Evolutionary conservation across 2,329 filamentous ascomycete species (phyloP), one percentile per base, ranked within the genome.

Genomic region (Bretziella fagacearum): DNA sequence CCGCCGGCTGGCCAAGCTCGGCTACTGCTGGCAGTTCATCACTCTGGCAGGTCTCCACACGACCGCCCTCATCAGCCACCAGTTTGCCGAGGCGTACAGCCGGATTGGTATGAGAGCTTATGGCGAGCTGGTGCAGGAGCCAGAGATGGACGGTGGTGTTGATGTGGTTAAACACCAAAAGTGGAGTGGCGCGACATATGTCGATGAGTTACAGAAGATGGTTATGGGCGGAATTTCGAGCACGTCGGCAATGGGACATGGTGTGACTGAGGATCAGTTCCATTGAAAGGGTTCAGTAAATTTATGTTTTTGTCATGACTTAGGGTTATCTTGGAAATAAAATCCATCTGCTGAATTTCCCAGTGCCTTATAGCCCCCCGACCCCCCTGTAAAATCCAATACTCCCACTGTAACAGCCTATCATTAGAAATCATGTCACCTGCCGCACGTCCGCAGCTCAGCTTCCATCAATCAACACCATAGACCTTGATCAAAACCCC

Each of bases 21-120:
- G 91, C 53, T 98, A 98, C 75, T 93, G 85, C 76, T 98, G 91
- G 91, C 91, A 98, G 65, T 98, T 98, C 72, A 98, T 98, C 70
- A 98, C 91, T n/a, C 77, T 98, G 40, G 91, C 89, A 4, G 91
- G 91, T 55, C 73, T 98, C 60, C 91, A 98, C 71, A 93, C 85
- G 52, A 95, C 85, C 3, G 91, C 89, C 30, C 76, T 98, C 46
- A 93, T 94, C 66, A 81, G 80, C 58, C 78, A 96, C 66, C 77
- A 80, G 53, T 98, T 98, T 65, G 79, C 85, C 51, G 75, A 77
- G 60, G 84, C 84, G 42, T 98, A 83, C 62, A 72, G 81, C 49
- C 69, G 76, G 62, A 69, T 81, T 51, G 89, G 89, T 49, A 98
- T 98, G 89, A 79, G 87, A 49, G 91, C 89, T 11, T 98, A 96